phyloP scores from a whole-genome alignment of 257 asterid genomes.

The Solanum corneliomulleri region DNA sequence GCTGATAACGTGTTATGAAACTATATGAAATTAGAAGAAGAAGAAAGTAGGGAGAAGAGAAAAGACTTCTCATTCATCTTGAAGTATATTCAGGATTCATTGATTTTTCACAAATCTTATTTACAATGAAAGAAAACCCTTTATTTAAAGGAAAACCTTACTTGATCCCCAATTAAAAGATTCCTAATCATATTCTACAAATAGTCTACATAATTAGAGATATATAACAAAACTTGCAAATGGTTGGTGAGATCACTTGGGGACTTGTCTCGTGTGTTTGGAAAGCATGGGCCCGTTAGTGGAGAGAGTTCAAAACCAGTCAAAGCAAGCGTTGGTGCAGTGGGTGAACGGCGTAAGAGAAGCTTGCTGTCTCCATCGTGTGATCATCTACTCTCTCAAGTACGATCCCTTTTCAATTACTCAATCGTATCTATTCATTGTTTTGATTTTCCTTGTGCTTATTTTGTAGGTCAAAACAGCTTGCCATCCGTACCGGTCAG shows the following conservation, averaged over 20 bases:
- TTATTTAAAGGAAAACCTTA: no score
- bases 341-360: slow-evolving; percentile 88
- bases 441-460: no score
- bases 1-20: no score
- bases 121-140: no score
- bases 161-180: no score
- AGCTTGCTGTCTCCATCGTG: slow-evolving; percentile 93
- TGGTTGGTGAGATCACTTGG: neutral
- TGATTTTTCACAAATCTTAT: no score
- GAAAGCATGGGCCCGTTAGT: slow-evolving; percentile 12
- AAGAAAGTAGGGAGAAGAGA: no score
- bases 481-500: slow-evolving; percentile 86
- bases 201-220: no score
- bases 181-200: no score
- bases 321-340: slow-evolving; percentile 51
- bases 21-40: no score
- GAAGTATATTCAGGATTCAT: no score
- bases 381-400: slow-evolving; percentile 64
- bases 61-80: no score
- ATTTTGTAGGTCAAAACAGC: slow-evolving; percentile 61
- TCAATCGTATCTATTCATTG: neutral
- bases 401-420: neutral
- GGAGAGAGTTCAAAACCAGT: slow-evolving; percentile 19
- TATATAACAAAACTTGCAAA: neutral
- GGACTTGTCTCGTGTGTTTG: neutral